phyloP scores from a whole-genome alignment of 805 yeast genomes.

The Teunomyces kruisii region DNA sequence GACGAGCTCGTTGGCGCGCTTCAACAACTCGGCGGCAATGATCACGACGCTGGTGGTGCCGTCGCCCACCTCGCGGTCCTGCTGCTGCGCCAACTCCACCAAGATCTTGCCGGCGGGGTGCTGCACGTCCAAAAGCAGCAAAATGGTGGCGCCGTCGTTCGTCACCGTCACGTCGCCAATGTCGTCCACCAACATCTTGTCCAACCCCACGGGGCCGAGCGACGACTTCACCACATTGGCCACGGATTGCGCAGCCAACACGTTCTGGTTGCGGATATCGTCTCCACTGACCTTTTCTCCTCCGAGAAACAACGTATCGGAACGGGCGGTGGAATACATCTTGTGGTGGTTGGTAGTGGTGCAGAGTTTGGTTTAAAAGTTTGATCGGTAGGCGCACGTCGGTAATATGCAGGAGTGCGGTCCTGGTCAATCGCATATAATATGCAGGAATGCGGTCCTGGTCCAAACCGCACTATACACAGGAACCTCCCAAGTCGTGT shows the following conservation, averaged over 20 bases:
- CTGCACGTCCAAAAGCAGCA: slow-evolving; percentile 88
- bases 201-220: slow-evolving; percentile 96
- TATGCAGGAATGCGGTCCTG: too few relatives aligned
- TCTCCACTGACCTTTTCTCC: slow-evolving; percentile 96
- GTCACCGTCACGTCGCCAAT: slow-evolving; percentile 99
- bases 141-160: slow-evolving; percentile 97
- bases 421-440: too few relatives aligned
- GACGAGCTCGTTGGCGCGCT: slow-evolving; percentile 91
- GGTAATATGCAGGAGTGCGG: neutral
- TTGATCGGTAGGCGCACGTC: neutral
- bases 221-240: slow-evolving; percentile 88
- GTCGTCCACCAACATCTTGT: slow-evolving; percentile 97
- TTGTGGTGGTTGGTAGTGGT: slow-evolving; percentile 2
- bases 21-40: slow-evolving; percentile 87
- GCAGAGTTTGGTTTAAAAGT: neutral
- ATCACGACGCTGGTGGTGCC: slow-evolving; percentile 98
- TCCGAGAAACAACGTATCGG: slow-evolving; percentile 91
- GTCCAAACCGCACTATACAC: too few relatives aligned
- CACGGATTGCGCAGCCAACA: slow-evolving; percentile 85
- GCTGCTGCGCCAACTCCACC: slow-evolving; percentile 97
- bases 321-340: slow-evolving; percentile 77
- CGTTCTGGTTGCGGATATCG: slow-evolving; percentile 94
- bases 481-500: too few relatives aligned
- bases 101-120: slow-evolving; percentile 98
- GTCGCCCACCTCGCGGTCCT: slow-evolving; percentile 97